phyloP scores from a whole-genome alignment of 441 rosid species.

The Euphorbia neoarborescens region DNA sequence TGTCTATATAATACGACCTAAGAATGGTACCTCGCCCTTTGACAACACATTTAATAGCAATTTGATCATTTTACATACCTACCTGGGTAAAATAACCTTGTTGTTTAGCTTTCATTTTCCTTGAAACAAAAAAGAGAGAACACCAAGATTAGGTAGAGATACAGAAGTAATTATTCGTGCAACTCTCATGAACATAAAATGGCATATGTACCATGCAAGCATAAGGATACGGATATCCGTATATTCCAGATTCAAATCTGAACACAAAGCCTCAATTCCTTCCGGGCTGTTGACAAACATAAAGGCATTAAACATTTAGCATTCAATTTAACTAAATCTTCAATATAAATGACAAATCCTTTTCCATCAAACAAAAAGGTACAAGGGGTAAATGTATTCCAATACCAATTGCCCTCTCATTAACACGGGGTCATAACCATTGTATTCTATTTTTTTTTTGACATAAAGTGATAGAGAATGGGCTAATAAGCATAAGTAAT shows the following conservation, averaged over 20 bases:
- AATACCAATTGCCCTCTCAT: neutral
- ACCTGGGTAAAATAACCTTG: slow-evolving; percentile 51
- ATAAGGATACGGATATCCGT: slow-evolving; percentile 47
- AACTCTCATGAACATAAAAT: neutral
- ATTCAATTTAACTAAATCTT: neutral
- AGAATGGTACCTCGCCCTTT: neutral
- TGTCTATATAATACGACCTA: neutral
- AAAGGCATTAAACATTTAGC: slow-evolving; percentile 2
- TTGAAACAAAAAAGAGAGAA: slow-evolving; percentile 18
- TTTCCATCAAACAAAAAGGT: neutral
- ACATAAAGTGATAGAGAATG: no score
- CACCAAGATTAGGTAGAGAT: slow-evolving; percentile 7
- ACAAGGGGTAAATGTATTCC: neutral
- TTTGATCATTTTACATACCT: slow-evolving; percentile 24
- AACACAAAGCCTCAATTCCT: slow-evolving; percentile 44
- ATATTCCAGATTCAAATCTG: slow-evolving; percentile 38
- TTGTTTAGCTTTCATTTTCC: slow-evolving; percentile 49
- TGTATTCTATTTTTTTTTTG: neutral
- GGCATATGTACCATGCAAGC: slow-evolving; percentile 44
- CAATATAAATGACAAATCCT: neutral
- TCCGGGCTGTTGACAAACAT: slow-evolving; percentile 39
- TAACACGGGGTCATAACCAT: neutral
- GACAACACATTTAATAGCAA: neutral
- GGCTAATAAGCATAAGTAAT: no score
- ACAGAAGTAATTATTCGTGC: slow-evolving; percentile 5